Evolutionary conservation across 768 basidiomycete genomes (phyloP), one percentile per base, ranked within the genome.

Genomic region (Panaeolus papilionaceus): DNA sequence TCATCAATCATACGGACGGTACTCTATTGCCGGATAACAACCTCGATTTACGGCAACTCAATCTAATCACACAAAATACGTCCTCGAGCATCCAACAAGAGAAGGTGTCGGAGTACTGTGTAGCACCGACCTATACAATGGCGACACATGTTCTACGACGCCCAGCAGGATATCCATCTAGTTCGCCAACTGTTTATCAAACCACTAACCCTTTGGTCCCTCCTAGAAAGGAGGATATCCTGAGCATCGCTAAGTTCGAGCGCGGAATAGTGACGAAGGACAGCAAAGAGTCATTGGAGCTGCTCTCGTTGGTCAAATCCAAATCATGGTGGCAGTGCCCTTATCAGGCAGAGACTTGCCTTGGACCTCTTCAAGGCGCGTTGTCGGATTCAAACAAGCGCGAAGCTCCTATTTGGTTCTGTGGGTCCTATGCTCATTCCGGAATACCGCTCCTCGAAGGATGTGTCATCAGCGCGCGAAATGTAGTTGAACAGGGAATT

Each of bases 361-460:
- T 88, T 20, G 89, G 89, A 10, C 73, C 74, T 26, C 69, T 89
- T 58, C 89, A 90, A 70, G 89, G 89, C 12, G 84, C 80, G 12
- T 83, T 81, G 42, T 74, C 78, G 45, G 68, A 75, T 14, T 71
- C 68, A 16, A 74, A 77, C 28, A 71, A 73, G 23, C 67, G 70
- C 51, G 75, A 72, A 20, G 81, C 87, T 0, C 87, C 88, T 0
- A 75, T 93, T 7, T 91, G 90, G 87, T 79, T 93, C n/a, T 88
- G 86, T 67, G 92, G 92, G 1, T 85, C 88, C 18, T 94, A 90
- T 75, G 89, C 88, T 14, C 85, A 87, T 72, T 78, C 83, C 18
- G 92, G 93, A 0, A 92, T 94, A 61, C 93, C 92, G 9, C 75
- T 95, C 64, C 77, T 94, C 61, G 93, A 95, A 72, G 92, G 92